A percentile compares a stretch with the other conserved stretches of the same genome.
phyloP scores from a whole-genome alignment of 2,329 filamentous ascomycete species.

The Didymella pinodella region DNA sequence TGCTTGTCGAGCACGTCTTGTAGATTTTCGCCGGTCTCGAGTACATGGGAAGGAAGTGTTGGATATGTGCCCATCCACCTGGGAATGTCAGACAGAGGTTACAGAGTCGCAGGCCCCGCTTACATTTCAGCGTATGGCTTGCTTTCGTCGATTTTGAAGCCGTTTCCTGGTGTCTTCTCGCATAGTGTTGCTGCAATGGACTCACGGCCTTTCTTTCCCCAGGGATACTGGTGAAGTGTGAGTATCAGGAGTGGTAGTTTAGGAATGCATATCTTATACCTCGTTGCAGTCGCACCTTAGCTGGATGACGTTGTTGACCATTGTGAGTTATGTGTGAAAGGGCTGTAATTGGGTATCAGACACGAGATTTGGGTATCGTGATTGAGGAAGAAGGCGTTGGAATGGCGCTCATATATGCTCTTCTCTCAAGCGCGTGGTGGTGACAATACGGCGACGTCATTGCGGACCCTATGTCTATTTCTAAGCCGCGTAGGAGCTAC shows the following conservation, averaged over 20 bases:
- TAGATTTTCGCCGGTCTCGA: conserved; percentile 69
- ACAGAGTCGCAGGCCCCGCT: not conserved
- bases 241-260: not conserved
- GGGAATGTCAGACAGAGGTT: conserved; percentile 15
- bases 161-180: conserved; percentile 68
- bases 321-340: conserved; percentile 35
- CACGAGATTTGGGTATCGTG: not conserved
- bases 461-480: conserved; percentile 31
- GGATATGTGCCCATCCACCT: conserved; percentile 80
- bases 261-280: not conserved
- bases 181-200: conserved; percentile 73
- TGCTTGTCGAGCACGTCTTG: conserved; percentile 69
- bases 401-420: conserved; percentile 9
- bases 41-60: conserved; percentile 69
- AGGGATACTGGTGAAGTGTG: conserved; percentile 63
- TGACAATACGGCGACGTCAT: conserved; percentile 45
- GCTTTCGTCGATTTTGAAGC: conserved; percentile 70
- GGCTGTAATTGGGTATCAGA: not conserved
- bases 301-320: conserved; percentile 62
- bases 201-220: conserved; percentile 72
- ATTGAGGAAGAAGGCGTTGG: not conserved
- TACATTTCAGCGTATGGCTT: conserved; percentile 69
- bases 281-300: conserved; percentile 63
- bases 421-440: conserved; percentile 18
- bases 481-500: conserved; percentile 17